Conservation (phyloP, 1,284 basidiomycete genomes). For the Pseudozyma thailandica region DNA sequence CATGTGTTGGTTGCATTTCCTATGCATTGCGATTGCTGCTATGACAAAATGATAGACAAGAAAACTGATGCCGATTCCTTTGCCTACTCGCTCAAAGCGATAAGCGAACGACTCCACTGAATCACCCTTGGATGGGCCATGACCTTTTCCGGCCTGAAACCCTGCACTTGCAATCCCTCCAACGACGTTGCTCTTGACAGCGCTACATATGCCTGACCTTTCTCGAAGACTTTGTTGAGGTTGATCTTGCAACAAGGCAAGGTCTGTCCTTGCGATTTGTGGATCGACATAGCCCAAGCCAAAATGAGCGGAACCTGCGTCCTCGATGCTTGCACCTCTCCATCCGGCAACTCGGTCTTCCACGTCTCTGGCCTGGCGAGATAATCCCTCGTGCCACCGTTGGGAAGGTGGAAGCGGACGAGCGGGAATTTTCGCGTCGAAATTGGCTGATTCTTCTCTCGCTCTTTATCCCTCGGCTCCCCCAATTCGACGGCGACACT, state of each 20-base stretch:
- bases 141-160: slow-evolving; percentile 73
- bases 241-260: slow-evolving; percentile 64
- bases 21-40: slow-evolving; percentile 5
- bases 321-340: slow-evolving; percentile 65
- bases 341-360: slow-evolving; percentile 69
- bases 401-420: slow-evolving; percentile 57
- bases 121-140: slow-evolving; percentile 64
- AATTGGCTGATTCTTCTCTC: slow-evolving; percentile 54
- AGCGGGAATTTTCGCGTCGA: slow-evolving; percentile 56
- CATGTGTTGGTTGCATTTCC: not conserved
- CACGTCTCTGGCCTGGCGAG: slow-evolving; percentile 58
- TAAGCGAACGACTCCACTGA: slow-evolving; percentile 52
- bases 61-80: not conserved
- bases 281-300: slow-evolving; percentile 67
- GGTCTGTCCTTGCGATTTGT: slow-evolving; percentile 68
- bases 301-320: slow-evolving; percentile 65
- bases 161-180: slow-evolving; percentile 87
- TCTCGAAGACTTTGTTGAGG: slow-evolving; percentile 63
- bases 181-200: slow-evolving; percentile 92
- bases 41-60: not conserved
- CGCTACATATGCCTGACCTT: slow-evolving; percentile 88
- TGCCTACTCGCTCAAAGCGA: slow-evolving; percentile 24
- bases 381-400: slow-evolving; percentile 54
- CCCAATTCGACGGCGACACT: slow-evolving; percentile 56
- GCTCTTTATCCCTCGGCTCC: slow-evolving; percentile 34